A percentile compares a stretch with the other conserved stretches of the same genome.
Evolutionary conservation across 139 green algal genomes (phyloP).

Genomic region (Volvox reticuliferus): DNA sequence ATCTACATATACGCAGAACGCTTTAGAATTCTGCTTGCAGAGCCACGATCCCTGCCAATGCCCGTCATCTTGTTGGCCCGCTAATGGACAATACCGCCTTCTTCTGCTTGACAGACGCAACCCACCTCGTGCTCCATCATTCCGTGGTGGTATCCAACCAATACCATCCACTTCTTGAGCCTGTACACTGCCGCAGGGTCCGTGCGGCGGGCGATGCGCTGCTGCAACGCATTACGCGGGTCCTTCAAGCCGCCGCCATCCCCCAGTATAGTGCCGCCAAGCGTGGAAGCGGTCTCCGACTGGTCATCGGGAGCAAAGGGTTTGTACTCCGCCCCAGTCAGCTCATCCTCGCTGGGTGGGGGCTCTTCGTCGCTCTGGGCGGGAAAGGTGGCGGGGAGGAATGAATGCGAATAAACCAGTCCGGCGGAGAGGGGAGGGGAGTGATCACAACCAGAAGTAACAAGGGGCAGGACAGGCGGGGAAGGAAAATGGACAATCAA

Average conservation of each 20-base stretch:
- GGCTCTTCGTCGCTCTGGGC: slow-evolving; percentile 36
- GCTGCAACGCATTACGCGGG: slow-evolving; percentile 1
- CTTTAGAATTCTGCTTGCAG: too few relatives aligned
- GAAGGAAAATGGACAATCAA: too few relatives aligned
- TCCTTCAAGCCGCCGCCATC: not conserved
- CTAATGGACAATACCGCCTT: too few relatives aligned
- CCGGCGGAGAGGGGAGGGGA: not conserved
- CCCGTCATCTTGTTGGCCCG: too few relatives aligned
- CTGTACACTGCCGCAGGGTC: not conserved
- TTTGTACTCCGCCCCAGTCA: not conserved
- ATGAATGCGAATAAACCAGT: too few relatives aligned
- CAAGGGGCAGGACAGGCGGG: too few relatives aligned
- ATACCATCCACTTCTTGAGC: slow-evolving; percentile 37
- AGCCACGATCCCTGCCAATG: too few relatives aligned
- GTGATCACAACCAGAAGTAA: not conserved
- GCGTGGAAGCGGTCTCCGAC: slow-evolving; percentile 4
- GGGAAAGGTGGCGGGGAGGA: not conserved
- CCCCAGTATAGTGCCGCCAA: not conserved
- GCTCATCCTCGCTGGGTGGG: slow-evolving; percentile 24
- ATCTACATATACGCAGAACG: too few relatives aligned
- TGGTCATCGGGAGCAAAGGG: slow-evolving; percentile 12
- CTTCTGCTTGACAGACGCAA: too few relatives aligned
- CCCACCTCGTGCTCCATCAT: slow-evolving; percentile 8
- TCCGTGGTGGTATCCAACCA: slow-evolving; percentile 18
- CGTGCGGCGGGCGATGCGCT: slow-evolving; percentile 4